A percentile compares a stretch with the other conserved stretches of the same genome.
Evolutionary conservation across 305 asterid species (phyloP).

Genomic region (Fraxinus floribunda): DNA sequence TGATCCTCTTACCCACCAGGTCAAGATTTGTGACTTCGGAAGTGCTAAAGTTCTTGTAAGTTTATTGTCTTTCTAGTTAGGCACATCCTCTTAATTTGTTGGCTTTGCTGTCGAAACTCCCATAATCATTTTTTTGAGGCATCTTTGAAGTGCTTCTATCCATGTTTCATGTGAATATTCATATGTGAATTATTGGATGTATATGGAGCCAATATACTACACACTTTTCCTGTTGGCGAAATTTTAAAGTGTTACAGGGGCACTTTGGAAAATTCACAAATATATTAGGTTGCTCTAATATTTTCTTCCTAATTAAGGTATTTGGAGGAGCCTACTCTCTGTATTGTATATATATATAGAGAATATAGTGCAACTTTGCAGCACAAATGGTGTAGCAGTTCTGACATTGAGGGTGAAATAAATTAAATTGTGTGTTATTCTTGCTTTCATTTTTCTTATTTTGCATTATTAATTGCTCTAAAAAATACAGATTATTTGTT

Average conservation of each 20-base stretch:
- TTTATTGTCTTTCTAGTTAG: conserved; percentile 25
- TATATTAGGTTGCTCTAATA: neutral
- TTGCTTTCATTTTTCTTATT: neutral
- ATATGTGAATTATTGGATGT: neutral
- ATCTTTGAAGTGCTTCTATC: conserved; percentile 1
- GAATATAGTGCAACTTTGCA: neutral
- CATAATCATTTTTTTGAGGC: neutral
- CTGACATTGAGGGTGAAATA: neutral
- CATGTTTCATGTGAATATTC: neutral
- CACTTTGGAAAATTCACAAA: neutral
- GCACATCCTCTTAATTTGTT: conserved; percentile 2
- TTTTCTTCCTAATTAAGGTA: neutral
- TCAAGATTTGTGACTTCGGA: conserved; percentile 97
- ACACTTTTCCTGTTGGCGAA: neutral
- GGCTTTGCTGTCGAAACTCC: neutral
- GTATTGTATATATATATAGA: neutral
- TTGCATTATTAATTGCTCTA: neutral
- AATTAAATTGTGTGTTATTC: neutral
- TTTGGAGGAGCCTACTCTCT: neutral
- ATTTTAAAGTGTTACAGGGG: neutral
- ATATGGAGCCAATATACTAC: neutral
- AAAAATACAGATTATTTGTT: neutral
- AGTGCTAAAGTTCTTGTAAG: conserved; percentile 98
- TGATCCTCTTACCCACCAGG: conserved; percentile 97
- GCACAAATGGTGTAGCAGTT: neutral